Evolutionary conservation across 768 basidiomycete genomes (phyloP), one percentile per base, ranked within the genome.

Genomic region (Dendrothele bispora): DNA sequence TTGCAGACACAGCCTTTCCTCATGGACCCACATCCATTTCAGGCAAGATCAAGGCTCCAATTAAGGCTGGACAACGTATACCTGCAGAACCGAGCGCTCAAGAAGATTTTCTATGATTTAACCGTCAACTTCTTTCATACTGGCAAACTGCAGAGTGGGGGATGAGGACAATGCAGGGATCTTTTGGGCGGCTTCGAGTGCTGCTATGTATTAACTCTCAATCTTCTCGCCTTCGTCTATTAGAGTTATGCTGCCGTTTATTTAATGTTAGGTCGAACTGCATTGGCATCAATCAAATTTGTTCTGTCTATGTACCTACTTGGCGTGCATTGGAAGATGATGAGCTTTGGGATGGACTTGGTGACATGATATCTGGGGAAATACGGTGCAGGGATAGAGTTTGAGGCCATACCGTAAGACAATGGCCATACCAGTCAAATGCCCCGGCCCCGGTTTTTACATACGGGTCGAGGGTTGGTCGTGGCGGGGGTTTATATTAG

Each of bases 111-210:
- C 27, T 58, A 14, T 48, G 28, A 3, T 59, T 58, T 30, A 57
- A 67, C 47, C 30, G 52, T 0, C 50, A 67, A 41, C 57, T 69
- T 0, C 48, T 68, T 2, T 64, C 60, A 1, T 68, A 51, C 42
- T 50, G 60, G 18, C 77, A 81, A 55, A 71, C 76, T 1, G 74
- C 74, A 10, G 75, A 81, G 53, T 81, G 76, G 79, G 77, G 77
- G 0, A 78, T 72, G 65, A 61, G 62, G 1, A 49, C 58, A 5
- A 40, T 80, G 6, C 75, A 77, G 50, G 73, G 73, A 7, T 70
- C 70, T 1, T 80, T 77, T 63, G 72, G 77, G 4, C 57, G 66
- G 1, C 62, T 81, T 8, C 58, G 66, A 4, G 41, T 81, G 2
- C 78, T 70, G 2, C 54, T 79, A 1, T 50, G 61, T 12, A 68